Evolutionary conservation across 1,139 yeast species (phyloP).

Genomic region (Yamadazyma oceani): DNA sequence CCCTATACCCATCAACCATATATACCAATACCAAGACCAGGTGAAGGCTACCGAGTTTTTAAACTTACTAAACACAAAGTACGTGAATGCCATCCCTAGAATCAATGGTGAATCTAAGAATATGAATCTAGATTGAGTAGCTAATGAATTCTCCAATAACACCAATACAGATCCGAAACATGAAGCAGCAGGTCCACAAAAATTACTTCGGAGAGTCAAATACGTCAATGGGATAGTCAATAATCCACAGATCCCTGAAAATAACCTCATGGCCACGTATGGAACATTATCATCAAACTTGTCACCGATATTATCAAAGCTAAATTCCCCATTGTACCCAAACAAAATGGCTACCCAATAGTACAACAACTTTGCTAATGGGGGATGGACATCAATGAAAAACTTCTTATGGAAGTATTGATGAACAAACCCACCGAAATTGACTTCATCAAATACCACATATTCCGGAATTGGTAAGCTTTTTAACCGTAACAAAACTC

Average conservation of each 20-base stretch:
- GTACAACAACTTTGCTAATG: conserved; percentile 53
- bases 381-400: conserved; percentile 64
- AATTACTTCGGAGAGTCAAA: conserved; percentile 47
- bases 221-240: conserved; percentile 46
- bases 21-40: conserved; percentile 42
- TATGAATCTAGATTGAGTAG: conserved; percentile 50
- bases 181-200: conserved; percentile 44
- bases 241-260: conserved; percentile 43
- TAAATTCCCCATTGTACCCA: conserved; percentile 48
- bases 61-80: conserved; percentile 45
- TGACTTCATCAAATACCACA: conserved; percentile 93
- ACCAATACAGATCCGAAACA: conserved; percentile 46
- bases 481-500: conserved; percentile 45
- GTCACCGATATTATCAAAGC: conserved; percentile 33
- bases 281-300: conserved; percentile 32
- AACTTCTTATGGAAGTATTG: conserved; percentile 62
- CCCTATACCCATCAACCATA: conserved; percentile 46
- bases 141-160: conserved; percentile 53
- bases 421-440: conserved; percentile 39
- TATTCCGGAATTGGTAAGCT: conserved; percentile 66
- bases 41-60: conserved; percentile 37
- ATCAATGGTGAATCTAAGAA: conserved; percentile 53
- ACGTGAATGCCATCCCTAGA: conserved; percentile 42
- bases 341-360: conserved; percentile 38
- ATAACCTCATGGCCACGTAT: conserved; percentile 33